A percentile compares a stretch with the other conserved stretches of the same genome.
Conservation (phyloP, 768 basidiomycete species). For the Sarcodon sp. region DNA sequence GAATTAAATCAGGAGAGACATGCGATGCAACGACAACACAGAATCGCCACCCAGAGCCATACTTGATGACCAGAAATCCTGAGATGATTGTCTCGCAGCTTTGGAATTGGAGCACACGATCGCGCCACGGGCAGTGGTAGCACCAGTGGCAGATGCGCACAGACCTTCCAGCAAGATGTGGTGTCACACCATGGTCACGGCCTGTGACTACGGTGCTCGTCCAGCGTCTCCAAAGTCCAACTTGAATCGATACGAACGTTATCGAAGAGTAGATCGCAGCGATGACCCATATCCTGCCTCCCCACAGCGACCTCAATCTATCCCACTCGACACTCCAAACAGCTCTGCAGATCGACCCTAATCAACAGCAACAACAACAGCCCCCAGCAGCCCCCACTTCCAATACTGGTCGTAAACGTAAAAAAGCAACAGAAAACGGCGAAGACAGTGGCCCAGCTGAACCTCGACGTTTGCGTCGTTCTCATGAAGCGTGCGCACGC, state of each 20-base stretch:
- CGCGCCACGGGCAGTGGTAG: too few species aligned
- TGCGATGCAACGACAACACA: too few species aligned
- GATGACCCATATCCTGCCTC: conserved; percentile 37
- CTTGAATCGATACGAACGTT: conserved; percentile 2
- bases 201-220: too few species aligned
- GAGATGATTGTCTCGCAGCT: too few species aligned
- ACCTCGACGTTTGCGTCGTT: conserved; percentile 71
- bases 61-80: too few species aligned
- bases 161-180: too few species aligned
- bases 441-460: conserved; percentile 54
- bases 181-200: too few species aligned
- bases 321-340: conserved; percentile 42
- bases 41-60: too few species aligned
- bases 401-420: conserved; percentile 24
- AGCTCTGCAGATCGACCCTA: conserved; percentile 58
- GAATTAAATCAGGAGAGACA: too few species aligned
- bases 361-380: conserved; percentile 32
- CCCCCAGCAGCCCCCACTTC: conserved; percentile 19
- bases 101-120: too few species aligned
- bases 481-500: conserved; percentile 86
- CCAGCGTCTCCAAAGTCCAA: neutral
- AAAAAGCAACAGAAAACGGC: conserved; percentile 43
- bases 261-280: neutral
- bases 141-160: too few species aligned
- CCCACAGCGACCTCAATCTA: conserved; percentile 28